Evolutionary conservation across 768 basidiomycete genomes (phyloP), one percentile per base, ranked within the genome.

Genomic region (Mycena kentingensis): DNA sequence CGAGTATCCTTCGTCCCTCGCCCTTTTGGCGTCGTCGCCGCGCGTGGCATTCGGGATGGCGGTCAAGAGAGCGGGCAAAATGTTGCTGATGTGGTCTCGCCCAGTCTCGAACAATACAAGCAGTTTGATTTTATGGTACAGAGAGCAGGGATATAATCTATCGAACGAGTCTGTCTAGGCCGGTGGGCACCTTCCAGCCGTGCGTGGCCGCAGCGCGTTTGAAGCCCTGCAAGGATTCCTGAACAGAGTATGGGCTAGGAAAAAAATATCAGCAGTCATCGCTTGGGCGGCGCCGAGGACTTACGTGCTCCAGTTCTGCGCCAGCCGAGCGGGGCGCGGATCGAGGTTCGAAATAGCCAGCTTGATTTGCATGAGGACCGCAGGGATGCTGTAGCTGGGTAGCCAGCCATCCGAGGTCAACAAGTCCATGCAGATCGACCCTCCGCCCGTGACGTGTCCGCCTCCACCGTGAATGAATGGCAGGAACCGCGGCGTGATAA

Each of bases 381-480:
- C 75, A 37, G 78, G 65, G 31, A 79, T 78, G 49, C 77, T 79
- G 54, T 87, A 85, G 55, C 81, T 83, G 1, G 85, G 85, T 34
- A 87, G 78, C 82, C 86, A 87, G 16, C 84, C 85, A 52, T 84
- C 81, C 0, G 82, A 73, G 2, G 84, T 85, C 44, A 87, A 67
- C 6, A 87, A 70, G 63, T 88, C 86, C 85, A 88, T 87, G 60
- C 87, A 88, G 43, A 88, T 86, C 3, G 83, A 85, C 2, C 86
- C 87, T 11, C 85, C 85, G 58, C 76, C 79, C 18, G 85, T 87
- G 35, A 88, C 72, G 67, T 87, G 82, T 0, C 85, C 87, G 7
- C 87, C 86, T 3, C 86, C 87, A 16, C 87, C 87, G 46, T 82
- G 76, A 31, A 79, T 77, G 63, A 89, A 90, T 0, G 85, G 84